Conservation (phyloP, 768 basidiomycete genomes). For the Asterophora lycoperdoides region DNA sequence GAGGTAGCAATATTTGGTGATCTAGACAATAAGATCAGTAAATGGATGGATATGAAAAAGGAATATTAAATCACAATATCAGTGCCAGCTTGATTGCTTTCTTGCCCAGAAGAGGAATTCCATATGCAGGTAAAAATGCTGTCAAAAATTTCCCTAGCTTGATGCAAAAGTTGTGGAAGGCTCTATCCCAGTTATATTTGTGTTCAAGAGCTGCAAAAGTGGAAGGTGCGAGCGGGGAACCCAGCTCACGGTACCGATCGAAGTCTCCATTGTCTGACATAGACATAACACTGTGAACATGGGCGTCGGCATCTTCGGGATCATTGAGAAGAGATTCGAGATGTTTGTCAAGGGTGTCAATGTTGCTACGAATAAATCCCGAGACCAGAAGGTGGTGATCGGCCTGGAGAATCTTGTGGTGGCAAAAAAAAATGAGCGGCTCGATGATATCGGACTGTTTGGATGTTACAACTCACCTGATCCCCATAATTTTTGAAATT, state of each 20-base stretch:
- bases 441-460: too few relatives aligned
- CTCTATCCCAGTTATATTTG: not conserved
- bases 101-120: conserved; percentile 1
- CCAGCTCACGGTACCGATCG: not conserved
- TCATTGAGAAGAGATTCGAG: not conserved
- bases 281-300: too few relatives aligned
- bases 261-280: not conserved
- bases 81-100: not conserved
- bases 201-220: too few relatives aligned
- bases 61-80: not conserved
- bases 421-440: too few relatives aligned
- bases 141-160: too few relatives aligned
- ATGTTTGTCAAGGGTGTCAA: conserved; percentile 1
- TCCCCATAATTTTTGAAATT: conserved; percentile 30
- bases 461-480: too few relatives aligned
- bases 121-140: not conserved
- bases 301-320: not conserved
- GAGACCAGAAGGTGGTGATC: conserved; percentile 1
- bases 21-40: too few relatives aligned
- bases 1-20: conserved; percentile 21
- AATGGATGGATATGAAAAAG: conserved; percentile 8
- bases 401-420: conserved; percentile 2
- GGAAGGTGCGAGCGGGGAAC: not conserved
- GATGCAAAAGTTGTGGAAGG: conserved; percentile 1
- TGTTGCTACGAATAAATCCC: conserved; percentile 4